Conservation (phyloP, 1,284 basidiomycete species). For the Uromyces viciae-fabae region DNA sequence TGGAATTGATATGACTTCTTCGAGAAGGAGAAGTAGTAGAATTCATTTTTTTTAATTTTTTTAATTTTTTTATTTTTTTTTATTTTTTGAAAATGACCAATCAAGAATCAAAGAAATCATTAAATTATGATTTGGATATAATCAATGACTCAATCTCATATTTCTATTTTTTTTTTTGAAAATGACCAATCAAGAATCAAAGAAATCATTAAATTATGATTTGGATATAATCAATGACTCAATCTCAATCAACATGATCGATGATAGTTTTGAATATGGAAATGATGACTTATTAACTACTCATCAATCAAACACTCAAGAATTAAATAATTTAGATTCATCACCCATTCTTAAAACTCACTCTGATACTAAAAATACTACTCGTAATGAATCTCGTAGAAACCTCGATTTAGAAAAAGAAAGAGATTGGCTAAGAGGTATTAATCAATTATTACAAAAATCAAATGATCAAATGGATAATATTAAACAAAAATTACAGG, state of each 20-base stretch:
- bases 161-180: too few relatives aligned
- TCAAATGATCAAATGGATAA: constrained; percentile 38
- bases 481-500: constrained; percentile 47
- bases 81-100: too few relatives aligned
- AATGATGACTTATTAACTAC: constrained; percentile 3
- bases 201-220: constrained; percentile 4
- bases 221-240: constrained; percentile 40
- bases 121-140: constrained; percentile 22
- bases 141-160: constrained; percentile 40
- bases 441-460: constrained; percentile 47
- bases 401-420: constrained; percentile 46
- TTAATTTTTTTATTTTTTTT: not conserved
- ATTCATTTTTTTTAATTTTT: too few relatives aligned
- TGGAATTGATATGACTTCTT: too few relatives aligned
- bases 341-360: too few relatives aligned
- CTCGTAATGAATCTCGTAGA: constrained; percentile 26
- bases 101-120: not conserved
- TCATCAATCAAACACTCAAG: not conserved
- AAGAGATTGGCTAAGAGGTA: constrained; percentile 47
- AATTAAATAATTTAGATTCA: too few relatives aligned
- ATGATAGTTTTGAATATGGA: constrained; percentile 42
- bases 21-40: too few relatives aligned
- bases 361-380: too few relatives aligned
- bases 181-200: too few relatives aligned
- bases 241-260: constrained; percentile 34